Conservation (phyloP, 2,329 filamentous ascomycete genomes). For the Botrytis medusae region DNA sequence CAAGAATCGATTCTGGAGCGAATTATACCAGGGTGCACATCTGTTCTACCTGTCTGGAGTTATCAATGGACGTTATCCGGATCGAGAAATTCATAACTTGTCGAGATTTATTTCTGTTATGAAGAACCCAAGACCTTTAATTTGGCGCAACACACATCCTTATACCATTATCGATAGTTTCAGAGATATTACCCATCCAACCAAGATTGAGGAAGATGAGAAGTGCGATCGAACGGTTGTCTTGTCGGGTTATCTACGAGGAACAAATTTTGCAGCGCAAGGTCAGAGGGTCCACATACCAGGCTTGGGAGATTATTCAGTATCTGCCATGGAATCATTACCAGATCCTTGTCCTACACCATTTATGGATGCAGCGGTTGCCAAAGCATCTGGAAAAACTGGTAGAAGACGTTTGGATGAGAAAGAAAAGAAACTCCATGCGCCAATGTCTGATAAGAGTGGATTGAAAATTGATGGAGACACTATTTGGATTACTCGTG, state of each 20-base stretch:
- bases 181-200: slow-evolving; percentile 91
- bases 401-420: slow-evolving; percentile 81
- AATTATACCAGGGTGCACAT: slow-evolving; percentile 94
- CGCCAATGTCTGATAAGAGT: slow-evolving; percentile 97
- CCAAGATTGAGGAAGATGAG: slow-evolving; percentile 80
- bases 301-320: slow-evolving; percentile 83
- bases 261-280: slow-evolving; percentile 86
- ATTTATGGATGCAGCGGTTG: slow-evolving; percentile 80
- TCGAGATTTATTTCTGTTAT: slow-evolving; percentile 95
- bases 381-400: slow-evolving; percentile 80
- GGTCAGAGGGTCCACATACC: slow-evolving; percentile 89
- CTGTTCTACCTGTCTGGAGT: slow-evolving; percentile 96
- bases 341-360: slow-evolving; percentile 96
- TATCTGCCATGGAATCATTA: slow-evolving; percentile 79
- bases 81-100: slow-evolving; percentile 93
- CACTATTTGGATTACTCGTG: slow-evolving; percentile 81
- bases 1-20: slow-evolving; percentile 95
- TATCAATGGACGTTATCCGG: slow-evolving; percentile 93
- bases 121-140: slow-evolving; percentile 95
- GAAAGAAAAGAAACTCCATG: slow-evolving; percentile 94
- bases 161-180: slow-evolving; percentile 94
- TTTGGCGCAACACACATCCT: slow-evolving; percentile 96
- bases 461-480: slow-evolving; percentile 96
- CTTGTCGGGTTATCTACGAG: slow-evolving; percentile 88
- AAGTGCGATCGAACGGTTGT: slow-evolving; percentile 91